phyloP scores from a whole-genome alignment of 2,329 filamentous ascomycete species.

The Aspergillus persii region DNA sequence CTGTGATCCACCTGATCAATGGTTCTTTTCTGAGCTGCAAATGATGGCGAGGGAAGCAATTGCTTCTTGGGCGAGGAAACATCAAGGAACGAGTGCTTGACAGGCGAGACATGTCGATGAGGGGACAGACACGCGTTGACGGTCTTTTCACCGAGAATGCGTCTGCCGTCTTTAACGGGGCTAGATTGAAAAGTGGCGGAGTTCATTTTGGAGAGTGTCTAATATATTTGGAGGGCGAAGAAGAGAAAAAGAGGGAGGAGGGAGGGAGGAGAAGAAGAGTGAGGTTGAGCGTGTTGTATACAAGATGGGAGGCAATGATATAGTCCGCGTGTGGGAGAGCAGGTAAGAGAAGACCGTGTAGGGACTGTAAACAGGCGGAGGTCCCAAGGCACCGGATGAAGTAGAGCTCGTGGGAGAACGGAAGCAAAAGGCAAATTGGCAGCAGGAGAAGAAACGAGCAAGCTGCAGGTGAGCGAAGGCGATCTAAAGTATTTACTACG shows the following conservation, averaged over 20 bases:
- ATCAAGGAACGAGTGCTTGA: constrained; percentile 28
- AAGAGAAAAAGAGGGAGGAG: neutral
- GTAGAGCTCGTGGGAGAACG: neutral
- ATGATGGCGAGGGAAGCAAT: constrained; percentile 31
- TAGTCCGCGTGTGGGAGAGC: neutral
- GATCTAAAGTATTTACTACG: neutral
- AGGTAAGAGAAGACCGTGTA: neutral
- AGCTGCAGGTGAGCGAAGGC: neutral
- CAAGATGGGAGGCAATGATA: neutral
- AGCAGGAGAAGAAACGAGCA: neutral
- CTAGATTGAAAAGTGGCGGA: constrained; percentile 24
- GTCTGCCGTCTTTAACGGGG: constrained; percentile 37
- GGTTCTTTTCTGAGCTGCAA: constrained; percentile 41
- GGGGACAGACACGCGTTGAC: constrained; percentile 41
- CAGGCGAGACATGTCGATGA: constrained; percentile 22
- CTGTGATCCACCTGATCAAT: constrained; percentile 36
- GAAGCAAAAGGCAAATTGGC: neutral
- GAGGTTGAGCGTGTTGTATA: neutral
- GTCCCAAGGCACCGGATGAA: neutral
- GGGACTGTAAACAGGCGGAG: constrained; percentile 1
- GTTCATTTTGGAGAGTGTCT: constrained; percentile 3
- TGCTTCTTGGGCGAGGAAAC: constrained; percentile 29
- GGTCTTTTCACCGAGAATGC: constrained; percentile 41
- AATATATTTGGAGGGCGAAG: neutral
- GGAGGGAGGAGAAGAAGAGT: neutral